Evolutionary conservation across 1,284 basidiomycete species (phyloP).

Genomic region (Porogramme epimiltina): DNA sequence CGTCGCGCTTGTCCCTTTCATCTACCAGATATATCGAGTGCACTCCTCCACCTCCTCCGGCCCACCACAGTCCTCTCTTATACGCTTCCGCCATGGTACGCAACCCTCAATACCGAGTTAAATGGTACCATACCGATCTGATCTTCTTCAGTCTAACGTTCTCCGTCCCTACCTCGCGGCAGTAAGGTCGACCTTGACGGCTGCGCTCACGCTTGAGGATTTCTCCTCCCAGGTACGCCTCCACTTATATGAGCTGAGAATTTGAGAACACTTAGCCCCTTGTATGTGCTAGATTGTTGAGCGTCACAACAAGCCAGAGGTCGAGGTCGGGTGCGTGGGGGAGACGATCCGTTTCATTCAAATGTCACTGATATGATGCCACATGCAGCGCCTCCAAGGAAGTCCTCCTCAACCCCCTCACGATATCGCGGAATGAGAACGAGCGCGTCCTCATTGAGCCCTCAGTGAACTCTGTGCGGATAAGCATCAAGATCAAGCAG

Average conservation of each 20-base stretch:
- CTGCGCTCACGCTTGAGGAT: slow-evolving; percentile 96
- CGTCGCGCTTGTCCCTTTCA: too few relatives aligned
- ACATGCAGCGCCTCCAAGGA: slow-evolving; percentile 81
- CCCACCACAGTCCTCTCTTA: too few relatives aligned
- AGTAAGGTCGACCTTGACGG: slow-evolving; percentile 93
- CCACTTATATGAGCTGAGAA: not conserved
- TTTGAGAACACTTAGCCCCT: slow-evolving; percentile 3
- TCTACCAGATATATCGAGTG: too few relatives aligned
- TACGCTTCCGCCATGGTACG: too few relatives aligned
- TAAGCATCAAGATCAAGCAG: slow-evolving; percentile 98
- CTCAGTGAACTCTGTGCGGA: slow-evolving; percentile 93
- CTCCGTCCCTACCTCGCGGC: slow-evolving; percentile 96
- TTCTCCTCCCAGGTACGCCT: slow-evolving; percentile 88
- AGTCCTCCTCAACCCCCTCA: slow-evolving; percentile 90
- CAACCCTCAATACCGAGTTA: too few relatives aligned
- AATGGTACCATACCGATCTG: too few relatives aligned
- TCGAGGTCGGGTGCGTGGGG: slow-evolving; percentile 76
- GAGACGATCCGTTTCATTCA: not conserved
- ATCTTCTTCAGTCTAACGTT: slow-evolving; percentile 66
- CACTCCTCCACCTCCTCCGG: too few relatives aligned
- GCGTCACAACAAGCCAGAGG: slow-evolving; percentile 95
- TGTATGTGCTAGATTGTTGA: slow-evolving; percentile 76
- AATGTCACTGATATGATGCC: not conserved
- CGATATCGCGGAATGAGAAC: slow-evolving; percentile 95
- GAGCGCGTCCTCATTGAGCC: slow-evolving; percentile 97